Conservation (phyloP, 192 early-diverging fungal species). For the Paraglomus occultum region DNA sequence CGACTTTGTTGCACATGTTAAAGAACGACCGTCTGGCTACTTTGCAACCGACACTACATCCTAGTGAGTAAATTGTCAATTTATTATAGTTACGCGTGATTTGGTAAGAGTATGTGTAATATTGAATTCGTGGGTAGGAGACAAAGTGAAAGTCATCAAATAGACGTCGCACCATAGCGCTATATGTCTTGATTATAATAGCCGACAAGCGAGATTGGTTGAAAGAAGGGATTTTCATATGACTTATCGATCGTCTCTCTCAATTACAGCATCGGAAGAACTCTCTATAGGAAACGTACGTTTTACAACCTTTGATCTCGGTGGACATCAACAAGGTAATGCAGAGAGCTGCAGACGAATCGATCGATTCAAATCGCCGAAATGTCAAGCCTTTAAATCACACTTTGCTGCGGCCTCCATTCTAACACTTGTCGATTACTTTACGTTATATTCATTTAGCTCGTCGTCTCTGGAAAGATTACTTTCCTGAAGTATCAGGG, state of each 20-base stretch:
- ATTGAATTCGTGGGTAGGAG: too few species aligned
- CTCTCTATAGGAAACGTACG: conserved; percentile 94
- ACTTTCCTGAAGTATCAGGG: conserved; percentile 97
- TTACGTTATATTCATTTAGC: conserved; percentile 46
- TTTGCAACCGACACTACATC: conserved; percentile 94
- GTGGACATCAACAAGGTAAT: conserved; percentile 90
- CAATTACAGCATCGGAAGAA: conserved; percentile 84
- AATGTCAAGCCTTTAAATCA: neutral
- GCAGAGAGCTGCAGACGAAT: neutral
- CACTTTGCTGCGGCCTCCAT: conserved; percentile 12
- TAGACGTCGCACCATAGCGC: too few species aligned
- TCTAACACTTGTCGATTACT: neutral
- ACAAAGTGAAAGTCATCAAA: too few species aligned
- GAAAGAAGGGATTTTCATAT: too few species aligned
- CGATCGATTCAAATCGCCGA: neutral
- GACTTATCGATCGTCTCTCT: neutral
- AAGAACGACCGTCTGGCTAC: conserved; percentile 98
- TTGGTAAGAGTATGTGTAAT: neutral
- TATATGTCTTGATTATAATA: too few species aligned
- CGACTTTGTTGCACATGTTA: conserved; percentile 98
- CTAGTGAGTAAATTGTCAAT: conserved; percentile 64
- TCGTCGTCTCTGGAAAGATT: conserved; percentile 98
- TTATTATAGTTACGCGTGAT: neutral
- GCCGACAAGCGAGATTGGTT: too few species aligned
- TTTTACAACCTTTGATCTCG: conserved; percentile 98